Evolutionary conservation across 441 rosid genomes (phyloP), one percentile per base, ranked within the genome.

Genomic region (Hura crepitans): DNA sequence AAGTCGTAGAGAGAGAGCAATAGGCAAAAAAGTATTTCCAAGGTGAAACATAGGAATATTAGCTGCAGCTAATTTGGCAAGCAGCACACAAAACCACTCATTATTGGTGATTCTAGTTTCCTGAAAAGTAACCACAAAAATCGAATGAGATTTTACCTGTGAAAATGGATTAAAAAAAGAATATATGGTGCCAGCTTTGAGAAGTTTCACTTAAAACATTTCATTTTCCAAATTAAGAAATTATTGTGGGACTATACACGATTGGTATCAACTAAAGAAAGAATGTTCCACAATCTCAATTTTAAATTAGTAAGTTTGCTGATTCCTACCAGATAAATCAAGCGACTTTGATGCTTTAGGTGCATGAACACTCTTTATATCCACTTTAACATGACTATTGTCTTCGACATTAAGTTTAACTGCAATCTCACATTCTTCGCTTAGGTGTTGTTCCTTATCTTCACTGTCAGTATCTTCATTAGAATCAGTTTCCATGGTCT

Each of bases 341-440:
- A 86, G 75, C 27, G 89, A 58, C 58, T 68, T 80, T 66, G 90
- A 71, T 73, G 86, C 83, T 82, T 87, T 86, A 60, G 90, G 81
- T 33, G 74, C 79, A 73, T 89, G 93, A 66, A 87, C 73, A 78
- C 82, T 78, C 65, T 74, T 74, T 51, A 65, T 49, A 62, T 83
- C 84, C 70, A 86, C 87, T 81, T 79, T 81, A 69, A 84, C 86
- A 70, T 62, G 77, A 58, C 79, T 76, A 35, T 74, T 82, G 73
- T 82, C 84, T 72, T 81, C 84, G 79, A 82, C 89, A 74, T 82
- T 82, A 49, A 73, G 80, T 75, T 70, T 76, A 78, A 80, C 89
- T 18, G 83, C 81, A 50, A 79, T 77, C 65, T 78, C 72, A 56
- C 67, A 66, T 54, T 59, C 74, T 75, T 72, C 55, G 31, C 68